Conservation (phyloP, 2,329 filamentous ascomycete genomes). For the Sphaerulina populicola region DNA sequence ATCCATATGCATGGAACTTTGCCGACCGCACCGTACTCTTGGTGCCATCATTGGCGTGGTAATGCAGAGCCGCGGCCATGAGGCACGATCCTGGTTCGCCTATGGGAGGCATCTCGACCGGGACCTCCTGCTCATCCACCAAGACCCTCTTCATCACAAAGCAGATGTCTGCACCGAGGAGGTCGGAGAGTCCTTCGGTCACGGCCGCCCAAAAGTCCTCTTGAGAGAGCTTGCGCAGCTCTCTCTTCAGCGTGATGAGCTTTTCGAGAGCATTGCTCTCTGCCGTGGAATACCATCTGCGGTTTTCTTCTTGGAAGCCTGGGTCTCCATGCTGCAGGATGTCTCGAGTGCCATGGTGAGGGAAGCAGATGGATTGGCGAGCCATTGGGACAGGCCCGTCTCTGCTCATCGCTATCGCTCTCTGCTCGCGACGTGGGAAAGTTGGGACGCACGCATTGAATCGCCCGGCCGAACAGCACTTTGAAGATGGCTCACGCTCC, state of each 20-base stretch:
- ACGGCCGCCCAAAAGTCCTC: slow-evolving; percentile 57
- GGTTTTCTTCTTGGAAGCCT: slow-evolving; percentile 22
- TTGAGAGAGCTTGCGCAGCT: slow-evolving; percentile 45
- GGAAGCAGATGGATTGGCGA: slow-evolving; percentile 26
- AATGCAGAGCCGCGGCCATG: slow-evolving; percentile 58
- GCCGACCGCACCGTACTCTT: slow-evolving; percentile 51
- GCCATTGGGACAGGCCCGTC: slow-evolving; percentile 15
- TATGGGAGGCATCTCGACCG: slow-evolving; percentile 53
- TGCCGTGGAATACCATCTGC: slow-evolving; percentile 27
- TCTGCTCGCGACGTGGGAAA: neutral
- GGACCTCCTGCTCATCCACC: slow-evolving; percentile 50
- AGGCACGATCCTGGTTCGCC: slow-evolving; percentile 55
- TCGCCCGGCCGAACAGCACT: neutral
- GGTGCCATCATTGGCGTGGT: slow-evolving; percentile 50
- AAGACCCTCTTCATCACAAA: slow-evolving; percentile 60
- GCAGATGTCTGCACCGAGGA: slow-evolving; percentile 57
- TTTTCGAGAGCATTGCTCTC: slow-evolving; percentile 56
- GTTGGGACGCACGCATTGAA: neutral
- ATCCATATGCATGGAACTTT: slow-evolving; percentile 56
- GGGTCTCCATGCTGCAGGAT: slow-evolving; percentile 23
- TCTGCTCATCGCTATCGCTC: slow-evolving; percentile 7
- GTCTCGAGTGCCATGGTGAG: slow-evolving; percentile 22
- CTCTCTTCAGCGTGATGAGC: slow-evolving; percentile 51
- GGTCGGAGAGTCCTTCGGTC: slow-evolving; percentile 55
- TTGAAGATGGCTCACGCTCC: neutral